Evolutionary conservation across 495 filamentous ascomycete species (phyloP).

Genomic region (Xylaria castorea): DNA sequence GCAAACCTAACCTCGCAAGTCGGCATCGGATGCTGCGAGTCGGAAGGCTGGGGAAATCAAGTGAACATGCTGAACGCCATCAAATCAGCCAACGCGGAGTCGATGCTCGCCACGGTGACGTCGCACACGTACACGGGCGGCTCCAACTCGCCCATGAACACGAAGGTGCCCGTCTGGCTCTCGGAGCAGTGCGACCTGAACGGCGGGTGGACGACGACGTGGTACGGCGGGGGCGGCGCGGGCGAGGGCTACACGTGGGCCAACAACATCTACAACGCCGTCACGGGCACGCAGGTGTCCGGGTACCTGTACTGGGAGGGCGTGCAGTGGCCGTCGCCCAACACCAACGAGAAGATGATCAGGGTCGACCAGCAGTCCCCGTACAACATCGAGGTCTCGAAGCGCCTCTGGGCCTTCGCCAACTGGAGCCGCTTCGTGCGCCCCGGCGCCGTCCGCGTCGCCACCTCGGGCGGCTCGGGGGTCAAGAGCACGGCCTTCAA

Average conservation of each 20-base stretch:
- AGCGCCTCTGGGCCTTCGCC: conserved; percentile 62
- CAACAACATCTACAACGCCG: conserved; percentile 56
- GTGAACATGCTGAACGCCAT: conserved; percentile 47
- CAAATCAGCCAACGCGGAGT: conserved; percentile 41
- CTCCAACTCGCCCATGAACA: conserved; percentile 42
- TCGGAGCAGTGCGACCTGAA: conserved; percentile 56
- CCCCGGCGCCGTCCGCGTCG: conserved; percentile 55
- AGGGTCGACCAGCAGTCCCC: conserved; percentile 48
- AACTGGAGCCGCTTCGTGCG: conserved; percentile 57
- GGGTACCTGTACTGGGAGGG: conserved; percentile 64
- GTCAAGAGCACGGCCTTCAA: conserved; percentile 57
- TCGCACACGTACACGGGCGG: conserved; percentile 50
- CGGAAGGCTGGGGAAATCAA: conserved; percentile 51
- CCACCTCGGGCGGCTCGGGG: conserved; percentile 39
- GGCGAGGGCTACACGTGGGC: conserved; percentile 66
- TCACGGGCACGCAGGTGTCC: conserved; percentile 52
- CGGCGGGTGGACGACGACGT: conserved; percentile 53
- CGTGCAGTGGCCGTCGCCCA: conserved; percentile 55
- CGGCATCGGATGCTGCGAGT: conserved; percentile 51
- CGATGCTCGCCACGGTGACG: conserved; percentile 44
- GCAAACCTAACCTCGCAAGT: conserved; percentile 39
- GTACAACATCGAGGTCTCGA: conserved; percentile 48
- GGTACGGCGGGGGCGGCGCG: conserved; percentile 53
- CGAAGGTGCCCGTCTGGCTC: conserved; percentile 45
- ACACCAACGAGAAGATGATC: conserved; percentile 56